Evolutionary conservation across 805 yeast species (phyloP), one percentile per base, ranked within the genome.

Genomic region (Cyberlindnera xylosilytica): DNA sequence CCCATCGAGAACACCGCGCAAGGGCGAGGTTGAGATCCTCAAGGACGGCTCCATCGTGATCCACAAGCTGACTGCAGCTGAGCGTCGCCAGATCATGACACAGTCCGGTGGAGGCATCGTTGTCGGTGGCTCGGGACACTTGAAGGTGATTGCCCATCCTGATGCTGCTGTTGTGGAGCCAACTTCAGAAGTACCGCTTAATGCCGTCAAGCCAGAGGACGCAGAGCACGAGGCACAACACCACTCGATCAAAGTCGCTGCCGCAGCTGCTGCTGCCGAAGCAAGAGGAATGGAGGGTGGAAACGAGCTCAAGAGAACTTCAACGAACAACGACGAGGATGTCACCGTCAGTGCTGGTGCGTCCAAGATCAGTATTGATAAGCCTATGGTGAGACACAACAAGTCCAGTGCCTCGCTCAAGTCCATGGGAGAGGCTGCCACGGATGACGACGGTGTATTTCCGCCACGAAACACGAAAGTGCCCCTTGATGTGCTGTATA

Each of bases 1-100:
- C 44, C 97, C 97, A 2, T 84, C 95, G 2, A 69, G 95, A 56
- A 75, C 72, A 39, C 97, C 97, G 13, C 71, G 85, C 52, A 73
- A 76, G 51, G 97, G 97, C 31, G 91, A 88, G 60, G 95, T 83
- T 12, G 85, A 79, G 51, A 68, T 79, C 1, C 54, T 72, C 38
- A 63, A 73, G n/a, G 72, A 70, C 52, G 87, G 86, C 0, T 62
- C 69, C 1, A 69, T 79, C 13, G 68, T 73, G 7, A 67, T 80
- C 16, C 75, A 76, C 46, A 78, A 81, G 23, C 61, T 79, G 27
- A 65, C 79, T 1, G 74, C 76, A 26, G 79, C 76, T 28, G 83
- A 79, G 42, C 73, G 67, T 47, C 72, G 51, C 64, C 74, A 61
- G 58, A 64, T 63, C 41, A 61, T 52, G 64, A 63, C 54, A 37